Evolutionary conservation across 352 stramenopile genomes (phyloP), one percentile per base, ranked within the genome.

Genomic region (Globisporangium okanoganense): DNA sequence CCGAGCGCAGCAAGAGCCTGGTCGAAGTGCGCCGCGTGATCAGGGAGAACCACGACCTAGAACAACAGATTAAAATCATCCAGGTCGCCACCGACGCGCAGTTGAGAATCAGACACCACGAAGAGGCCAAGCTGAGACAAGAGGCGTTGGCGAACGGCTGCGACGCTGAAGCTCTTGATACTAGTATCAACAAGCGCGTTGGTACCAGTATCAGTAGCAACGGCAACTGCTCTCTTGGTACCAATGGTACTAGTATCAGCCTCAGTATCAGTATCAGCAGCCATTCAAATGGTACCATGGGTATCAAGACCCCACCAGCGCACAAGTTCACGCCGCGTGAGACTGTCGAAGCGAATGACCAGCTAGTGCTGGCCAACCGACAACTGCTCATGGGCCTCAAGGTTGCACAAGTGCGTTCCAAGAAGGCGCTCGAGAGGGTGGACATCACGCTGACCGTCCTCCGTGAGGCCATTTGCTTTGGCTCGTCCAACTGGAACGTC

Each of bases 331-430:
- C 75, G n/a, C 76, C 80, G 5, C 65, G 79, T n/a, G 79, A 75
- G 8, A 85, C 75, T 3, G 66, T 87, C 16, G 80, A 92, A 62
- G 78, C 77, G 5, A 78, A 78, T 12, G 82, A 85, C 0, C 83
- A 92, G 52, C 73, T 92, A 38, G 61, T 56, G 4, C 60, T 88
- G 12, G 83, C 83, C 18, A 67, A 92, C 40, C 73, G 83, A 7
- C 80, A 90, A 58, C 72, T 92, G 13, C 67, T 77, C 13, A 89
- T 92, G 80, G 81, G 70, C 7, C 72, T 90, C 35, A 88, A 88
- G 36, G 73, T 79, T 50, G 75, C 80, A 3, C 79, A 92, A 61
- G 78, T 68, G 36, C 78, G 83, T 2, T 61, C 79, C 5, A 78
- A 85, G 20, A 74, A 75, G 12, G 74, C 74, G 14, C 54, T 82